Evolutionary conservation across 2,329 filamentous ascomycete genomes (phyloP).

Genomic region (Alternaria atra): DNA sequence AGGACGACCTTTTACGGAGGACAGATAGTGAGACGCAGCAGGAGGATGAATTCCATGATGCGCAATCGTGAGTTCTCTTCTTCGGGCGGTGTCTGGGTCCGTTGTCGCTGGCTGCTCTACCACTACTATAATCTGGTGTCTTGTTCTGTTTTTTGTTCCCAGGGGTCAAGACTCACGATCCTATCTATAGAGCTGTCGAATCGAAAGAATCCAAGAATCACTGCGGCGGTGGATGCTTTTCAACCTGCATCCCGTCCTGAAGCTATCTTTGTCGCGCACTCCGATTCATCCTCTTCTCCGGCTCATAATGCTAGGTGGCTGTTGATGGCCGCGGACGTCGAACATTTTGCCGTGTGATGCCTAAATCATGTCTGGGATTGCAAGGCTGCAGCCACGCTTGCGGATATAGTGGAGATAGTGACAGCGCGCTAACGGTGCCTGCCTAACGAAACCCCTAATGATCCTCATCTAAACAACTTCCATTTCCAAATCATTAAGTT

Average conservation of each 20-base stretch:
- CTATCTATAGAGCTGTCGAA: slow-evolving; percentile 15
- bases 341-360: slow-evolving; percentile 1
- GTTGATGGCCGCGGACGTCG: background rate
- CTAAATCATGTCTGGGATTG: background rate
- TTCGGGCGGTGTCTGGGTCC: background rate
- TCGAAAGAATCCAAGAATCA: slow-evolving; percentile 7
- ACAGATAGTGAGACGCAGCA: slow-evolving; percentile 55
- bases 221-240: slow-evolving; percentile 20
- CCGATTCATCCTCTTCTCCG: background rate
- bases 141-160: background rate
- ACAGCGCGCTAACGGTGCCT: slow-evolving; percentile 4
- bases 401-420: background rate
- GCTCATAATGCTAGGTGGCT: background rate
- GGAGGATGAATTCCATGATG: slow-evolving; percentile 60
- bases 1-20: slow-evolving; percentile 36
- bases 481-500: background rate
- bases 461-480: background rate
- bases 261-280: background rate
- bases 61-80: slow-evolving; percentile 46
- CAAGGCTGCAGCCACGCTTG: slow-evolving; percentile 7
- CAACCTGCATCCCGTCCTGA: slow-evolving; percentile 25
- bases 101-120: background rate
- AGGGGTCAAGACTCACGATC: slow-evolving; percentile 11
- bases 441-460: background rate
- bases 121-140: background rate